phyloP scores from a whole-genome alignment of 2,329 filamentous ascomycete genomes.

The Colletotrichum sp. region DNA sequence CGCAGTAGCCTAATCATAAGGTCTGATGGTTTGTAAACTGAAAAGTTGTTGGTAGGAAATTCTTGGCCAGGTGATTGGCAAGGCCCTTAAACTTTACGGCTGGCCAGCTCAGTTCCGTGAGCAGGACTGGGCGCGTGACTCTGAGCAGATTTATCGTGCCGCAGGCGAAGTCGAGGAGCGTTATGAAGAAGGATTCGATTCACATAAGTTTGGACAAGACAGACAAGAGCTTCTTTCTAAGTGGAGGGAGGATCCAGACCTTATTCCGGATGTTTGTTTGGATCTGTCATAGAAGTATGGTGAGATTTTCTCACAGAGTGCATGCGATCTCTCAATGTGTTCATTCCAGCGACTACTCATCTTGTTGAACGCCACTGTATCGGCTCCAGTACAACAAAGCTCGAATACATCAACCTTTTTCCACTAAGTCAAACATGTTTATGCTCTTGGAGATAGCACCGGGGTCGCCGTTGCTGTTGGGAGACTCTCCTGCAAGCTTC shows the following conservation, averaged over 20 bases:
- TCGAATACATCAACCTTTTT: not conserved
- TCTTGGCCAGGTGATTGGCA: not conserved
- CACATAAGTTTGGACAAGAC: not conserved
- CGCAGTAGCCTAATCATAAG: not conserved
- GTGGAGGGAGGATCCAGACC: not conserved
- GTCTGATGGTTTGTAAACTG: not conserved
- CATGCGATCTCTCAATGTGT: not conserved
- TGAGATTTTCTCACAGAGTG: not conserved
- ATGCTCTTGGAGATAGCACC: not conserved
- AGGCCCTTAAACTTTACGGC: not conserved
- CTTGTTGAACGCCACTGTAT: not conserved
- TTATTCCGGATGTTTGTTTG: not conserved
- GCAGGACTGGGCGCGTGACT: constrained; percentile 1
- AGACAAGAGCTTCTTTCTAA: not conserved
- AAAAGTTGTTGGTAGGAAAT: not conserved
- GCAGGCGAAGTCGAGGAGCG: not conserved
- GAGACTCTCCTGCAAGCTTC: not conserved
- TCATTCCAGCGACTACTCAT: not conserved
- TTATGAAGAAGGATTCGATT: not conserved
- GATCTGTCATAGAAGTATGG: not conserved
- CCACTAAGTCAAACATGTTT: not conserved
- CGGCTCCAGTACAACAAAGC: not conserved
- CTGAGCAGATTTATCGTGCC: not conserved
- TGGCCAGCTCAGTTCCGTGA: constrained; percentile 6
- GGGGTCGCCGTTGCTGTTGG: not conserved